Percentiles rank a stretch among this genome's conserved stretches.
Evolutionary conservation across 169 alveolate species (phyloP).

Genomic region (Theileria equi): DNA sequence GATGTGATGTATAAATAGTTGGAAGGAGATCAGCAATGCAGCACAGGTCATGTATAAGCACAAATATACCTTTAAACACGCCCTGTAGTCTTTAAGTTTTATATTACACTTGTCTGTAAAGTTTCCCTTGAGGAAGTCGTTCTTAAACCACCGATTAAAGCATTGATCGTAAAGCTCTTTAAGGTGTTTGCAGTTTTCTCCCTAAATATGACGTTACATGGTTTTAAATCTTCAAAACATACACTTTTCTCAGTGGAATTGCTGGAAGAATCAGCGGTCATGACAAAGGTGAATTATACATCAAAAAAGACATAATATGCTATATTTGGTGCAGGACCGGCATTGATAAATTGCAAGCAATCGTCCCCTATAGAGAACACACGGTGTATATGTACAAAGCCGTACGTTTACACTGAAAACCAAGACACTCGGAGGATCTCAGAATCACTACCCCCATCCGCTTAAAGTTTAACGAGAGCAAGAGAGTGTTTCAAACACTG

Average conservation of each 20-base stretch:
- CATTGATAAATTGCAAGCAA: too few species aligned
- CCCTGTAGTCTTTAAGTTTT: conserved; percentile 64
- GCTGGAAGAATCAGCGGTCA: too few species aligned
- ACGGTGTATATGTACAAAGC: too few species aligned
- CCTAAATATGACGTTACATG: conserved; percentile 3
- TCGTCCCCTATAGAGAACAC: too few species aligned
- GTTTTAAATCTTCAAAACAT: not conserved
- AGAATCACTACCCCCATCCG: too few species aligned
- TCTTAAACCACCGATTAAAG: conserved; percentile 69
- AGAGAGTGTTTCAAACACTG: too few species aligned
- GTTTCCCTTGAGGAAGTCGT: conserved; percentile 73
- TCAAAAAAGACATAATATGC: too few species aligned
- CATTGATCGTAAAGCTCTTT: conserved; percentile 68
- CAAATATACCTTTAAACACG: conserved; percentile 63
- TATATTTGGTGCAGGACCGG: too few species aligned
- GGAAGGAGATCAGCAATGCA: not conserved
- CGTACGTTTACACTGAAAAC: too few species aligned
- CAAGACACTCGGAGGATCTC: too few species aligned
- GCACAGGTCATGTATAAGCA: not conserved
- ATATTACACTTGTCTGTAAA: conserved; percentile 66
- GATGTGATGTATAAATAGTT: not conserved
- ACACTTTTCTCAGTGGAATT: conserved; percentile 8
- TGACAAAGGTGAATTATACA: too few species aligned
- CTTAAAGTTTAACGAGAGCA: too few species aligned
- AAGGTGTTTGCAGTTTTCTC: conserved; percentile 60